Conservation (phyloP, 768 basidiomycete genomes). For the Calocybe cyanea region DNA sequence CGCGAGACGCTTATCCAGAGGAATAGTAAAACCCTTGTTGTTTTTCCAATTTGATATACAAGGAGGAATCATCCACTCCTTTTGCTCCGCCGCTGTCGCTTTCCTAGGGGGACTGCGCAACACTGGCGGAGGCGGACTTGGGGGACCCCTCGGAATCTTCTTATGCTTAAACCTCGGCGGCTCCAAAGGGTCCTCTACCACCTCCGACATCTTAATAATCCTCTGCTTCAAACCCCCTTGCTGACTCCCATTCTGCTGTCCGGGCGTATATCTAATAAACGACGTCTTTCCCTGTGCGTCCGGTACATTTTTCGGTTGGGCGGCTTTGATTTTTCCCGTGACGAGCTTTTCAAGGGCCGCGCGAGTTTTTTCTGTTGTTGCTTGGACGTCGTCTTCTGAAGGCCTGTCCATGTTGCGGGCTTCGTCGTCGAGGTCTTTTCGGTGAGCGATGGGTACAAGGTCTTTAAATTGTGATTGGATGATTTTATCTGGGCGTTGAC, state of each 20-base stretch:
- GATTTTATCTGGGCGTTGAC: slow-evolving; percentile 79
- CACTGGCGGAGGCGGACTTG: slow-evolving; percentile 94
- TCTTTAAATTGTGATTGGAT: slow-evolving; percentile 98
- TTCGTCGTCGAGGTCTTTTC: slow-evolving; percentile 80
- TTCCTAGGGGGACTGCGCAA: slow-evolving; percentile 93
- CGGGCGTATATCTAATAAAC: slow-evolving; percentile 96
- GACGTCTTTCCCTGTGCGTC: slow-evolving; percentile 78
- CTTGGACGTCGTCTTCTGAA: slow-evolving; percentile 87
- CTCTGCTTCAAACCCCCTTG: slow-evolving; percentile 76
- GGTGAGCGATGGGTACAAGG: slow-evolving; percentile 85
- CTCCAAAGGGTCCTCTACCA: slow-evolving; percentile 96
- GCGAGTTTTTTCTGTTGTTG: slow-evolving; percentile 88
- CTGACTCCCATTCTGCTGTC: slow-evolving; percentile 75
- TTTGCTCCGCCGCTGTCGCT: slow-evolving; percentile 95
- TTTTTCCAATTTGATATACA: slow-evolving; percentile 99
- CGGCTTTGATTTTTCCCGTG: slow-evolving; percentile 96
- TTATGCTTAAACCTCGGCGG: slow-evolving; percentile 98
- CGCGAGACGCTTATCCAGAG: slow-evolving; percentile 94
- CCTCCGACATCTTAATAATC: slow-evolving; percentile 98
- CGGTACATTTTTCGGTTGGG: slow-evolving; percentile 94
- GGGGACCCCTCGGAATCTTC: slow-evolving; percentile 96
- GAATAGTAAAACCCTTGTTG: slow-evolving; percentile 99
- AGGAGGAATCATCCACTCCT: slow-evolving; percentile 99
- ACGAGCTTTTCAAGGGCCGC: slow-evolving; percentile 92
- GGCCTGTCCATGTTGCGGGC: slow-evolving; percentile 84